These are phyloP conservation scores for Melampsora larici-populina DNA, from an alignment of 1,284 basidiomycete species.

Conservation along the genomic window DNA sequence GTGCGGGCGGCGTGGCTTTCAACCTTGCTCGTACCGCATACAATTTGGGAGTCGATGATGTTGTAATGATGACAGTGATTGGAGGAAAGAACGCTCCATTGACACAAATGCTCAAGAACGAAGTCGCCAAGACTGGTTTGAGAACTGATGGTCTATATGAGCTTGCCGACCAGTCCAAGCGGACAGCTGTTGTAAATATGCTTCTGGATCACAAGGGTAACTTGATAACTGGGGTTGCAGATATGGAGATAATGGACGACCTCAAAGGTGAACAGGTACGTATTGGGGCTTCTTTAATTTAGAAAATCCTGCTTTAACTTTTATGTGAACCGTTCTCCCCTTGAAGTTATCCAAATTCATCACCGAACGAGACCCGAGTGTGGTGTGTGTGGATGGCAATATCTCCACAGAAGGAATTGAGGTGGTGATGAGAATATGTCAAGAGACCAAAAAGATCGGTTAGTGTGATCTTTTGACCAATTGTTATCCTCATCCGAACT, in stretches of 20 bases:
- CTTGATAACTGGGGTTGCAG: slow-evolving; percentile 78
- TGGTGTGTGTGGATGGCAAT: slow-evolving; percentile 83
- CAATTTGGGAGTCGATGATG: slow-evolving; percentile 57
- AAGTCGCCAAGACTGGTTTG: not conserved
- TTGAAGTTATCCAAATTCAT: slow-evolving; percentile 58
- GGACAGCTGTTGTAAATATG: slow-evolving; percentile 67
- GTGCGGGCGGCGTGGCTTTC: slow-evolving; percentile 84
- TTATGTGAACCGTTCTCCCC: not conserved
- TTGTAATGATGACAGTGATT: slow-evolving; percentile 57
- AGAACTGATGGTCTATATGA: slow-evolving; percentile 19
- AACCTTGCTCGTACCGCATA: slow-evolving; percentile 89
- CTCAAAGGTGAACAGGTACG: slow-evolving; percentile 57
- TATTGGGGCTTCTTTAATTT: not conserved
- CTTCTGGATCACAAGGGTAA: slow-evolving; percentile 70
- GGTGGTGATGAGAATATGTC: slow-evolving; percentile 57
- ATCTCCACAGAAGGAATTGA: slow-evolving; percentile 62
- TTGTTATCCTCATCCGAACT: not conserved
- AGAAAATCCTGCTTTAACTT: not conserved
- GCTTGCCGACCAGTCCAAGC: not conserved
- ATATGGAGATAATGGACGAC: slow-evolving; percentile 72
- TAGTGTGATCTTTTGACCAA: slow-evolving; percentile 48
- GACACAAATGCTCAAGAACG: slow-evolving; percentile 33
- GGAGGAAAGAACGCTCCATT: slow-evolving; percentile 49
- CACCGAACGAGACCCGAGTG: slow-evolving; percentile 57
- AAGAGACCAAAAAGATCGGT: slow-evolving; percentile 6